phyloP scores from a whole-genome alignment of 2,329 filamentous ascomycete species.

The Cephalotrichum gorgonifer region DNA sequence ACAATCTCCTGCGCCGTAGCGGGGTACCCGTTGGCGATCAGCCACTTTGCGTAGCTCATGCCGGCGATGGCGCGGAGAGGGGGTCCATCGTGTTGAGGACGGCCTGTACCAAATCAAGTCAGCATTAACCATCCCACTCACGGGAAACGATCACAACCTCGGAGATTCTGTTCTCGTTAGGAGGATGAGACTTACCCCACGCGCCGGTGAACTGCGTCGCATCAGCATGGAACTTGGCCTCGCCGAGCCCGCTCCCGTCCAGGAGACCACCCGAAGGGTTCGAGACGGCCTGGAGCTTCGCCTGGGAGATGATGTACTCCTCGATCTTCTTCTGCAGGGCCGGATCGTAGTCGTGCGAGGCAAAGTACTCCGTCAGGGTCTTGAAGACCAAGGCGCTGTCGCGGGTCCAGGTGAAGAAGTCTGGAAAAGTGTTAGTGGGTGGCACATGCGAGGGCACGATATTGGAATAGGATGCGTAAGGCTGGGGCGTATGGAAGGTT shows the following conservation, averaged over 20 bases:
- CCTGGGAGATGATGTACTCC: conserved; percentile 59
- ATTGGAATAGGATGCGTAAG: not conserved
- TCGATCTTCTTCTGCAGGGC: conserved; percentile 51
- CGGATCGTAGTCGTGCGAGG: conserved; percentile 41
- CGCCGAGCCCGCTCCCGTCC: conserved; percentile 48
- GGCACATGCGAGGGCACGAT: not conserved
- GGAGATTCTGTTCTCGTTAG: too few relatives aligned
- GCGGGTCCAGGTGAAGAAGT: conserved; percentile 72
- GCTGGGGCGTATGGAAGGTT: too few relatives aligned
- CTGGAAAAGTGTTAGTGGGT: conserved; percentile 23
- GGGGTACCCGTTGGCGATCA: conserved; percentile 55
- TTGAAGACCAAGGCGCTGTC: conserved; percentile 65
- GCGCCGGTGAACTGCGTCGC: conserved; percentile 50
- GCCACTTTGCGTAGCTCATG: conserved; percentile 62
- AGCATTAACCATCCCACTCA: conserved; percentile 1
- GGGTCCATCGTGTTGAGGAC: conserved; percentile 72
- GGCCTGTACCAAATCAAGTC: conserved; percentile 26
- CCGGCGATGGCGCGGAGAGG: conserved; percentile 65
- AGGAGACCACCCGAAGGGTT: conserved; percentile 57
- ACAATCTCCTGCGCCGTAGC: conserved; percentile 43
- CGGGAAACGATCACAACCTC: not conserved
- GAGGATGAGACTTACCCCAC: conserved; percentile 42
- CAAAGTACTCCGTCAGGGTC: conserved; percentile 55
- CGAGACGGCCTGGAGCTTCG: conserved; percentile 52
- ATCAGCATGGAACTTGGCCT: conserved; percentile 64